These are phyloP conservation scores for Microcos paniculata DNA, from an alignment of 345 rosid genomes.

Conservation along the genomic window DNA sequence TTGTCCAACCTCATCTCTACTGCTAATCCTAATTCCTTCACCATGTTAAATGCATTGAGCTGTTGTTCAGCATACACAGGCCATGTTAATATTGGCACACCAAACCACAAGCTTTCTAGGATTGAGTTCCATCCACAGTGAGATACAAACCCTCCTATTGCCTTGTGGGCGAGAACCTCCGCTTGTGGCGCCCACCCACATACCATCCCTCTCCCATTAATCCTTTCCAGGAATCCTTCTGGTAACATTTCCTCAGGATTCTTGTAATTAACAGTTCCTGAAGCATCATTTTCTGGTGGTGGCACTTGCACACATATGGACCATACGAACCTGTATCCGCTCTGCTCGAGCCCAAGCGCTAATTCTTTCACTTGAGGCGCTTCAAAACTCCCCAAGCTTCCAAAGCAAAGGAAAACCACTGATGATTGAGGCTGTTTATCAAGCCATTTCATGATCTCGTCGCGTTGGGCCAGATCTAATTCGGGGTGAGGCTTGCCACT, in stretches of 20 bases:
- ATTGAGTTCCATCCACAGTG: slow-evolving; percentile 14
- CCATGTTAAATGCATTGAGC: not conserved
- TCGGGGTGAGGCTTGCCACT: slow-evolving; percentile 24
- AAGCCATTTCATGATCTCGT: slow-evolving; percentile 41
- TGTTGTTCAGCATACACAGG: not conserved
- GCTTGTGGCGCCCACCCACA: slow-evolving; percentile 6
- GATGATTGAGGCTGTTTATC: slow-evolving; percentile 41
- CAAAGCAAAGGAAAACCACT: slow-evolving; percentile 50
- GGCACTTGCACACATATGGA: slow-evolving; percentile 17
- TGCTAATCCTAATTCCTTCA: not conserved
- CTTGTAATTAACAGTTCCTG: not conserved
- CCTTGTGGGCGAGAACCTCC: not conserved
- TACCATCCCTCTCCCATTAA: not conserved
- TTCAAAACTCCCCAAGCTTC: slow-evolving; percentile 37
- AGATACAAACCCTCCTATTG: slow-evolving; percentile 3
- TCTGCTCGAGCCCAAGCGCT: slow-evolving; percentile 35
- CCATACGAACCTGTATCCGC: slow-evolving; percentile 45
- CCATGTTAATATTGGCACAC: not conserved
- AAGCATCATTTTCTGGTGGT: not conserved
- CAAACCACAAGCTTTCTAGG: slow-evolving; percentile 8
- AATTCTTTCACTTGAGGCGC: slow-evolving; percentile 38
- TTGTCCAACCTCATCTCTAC: not conserved
- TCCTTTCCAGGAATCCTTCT: not conserved
- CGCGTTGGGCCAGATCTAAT: slow-evolving; percentile 12
- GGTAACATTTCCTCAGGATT: not conserved